These are phyloP conservation scores for Sarocladium brachiariae DNA, from an alignment of 2,329 filamentous ascomycete genomes.

Conservation along the genomic window DNA sequence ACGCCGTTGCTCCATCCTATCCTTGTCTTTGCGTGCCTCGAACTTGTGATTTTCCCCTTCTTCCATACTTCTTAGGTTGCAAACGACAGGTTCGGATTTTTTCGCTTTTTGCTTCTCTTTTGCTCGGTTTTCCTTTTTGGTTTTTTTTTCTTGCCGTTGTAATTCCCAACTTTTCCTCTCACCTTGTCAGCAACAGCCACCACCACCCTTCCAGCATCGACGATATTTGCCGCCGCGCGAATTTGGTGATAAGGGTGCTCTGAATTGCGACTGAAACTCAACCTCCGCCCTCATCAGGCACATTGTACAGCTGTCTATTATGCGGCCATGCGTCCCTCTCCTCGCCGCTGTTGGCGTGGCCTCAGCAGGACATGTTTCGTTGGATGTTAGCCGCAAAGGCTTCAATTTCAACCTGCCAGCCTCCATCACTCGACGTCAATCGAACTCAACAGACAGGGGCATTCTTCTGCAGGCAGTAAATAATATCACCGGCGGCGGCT, in stretches of 20 bases:
- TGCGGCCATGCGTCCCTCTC: no score
- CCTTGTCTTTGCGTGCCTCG: background rate
- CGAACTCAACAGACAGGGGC: slow-evolving; percentile 15
- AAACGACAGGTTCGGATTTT: background rate
- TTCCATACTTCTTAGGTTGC: background rate
- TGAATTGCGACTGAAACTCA: no score
- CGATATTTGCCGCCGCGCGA: background rate
- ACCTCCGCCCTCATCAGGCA: background rate
- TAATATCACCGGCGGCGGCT: slow-evolving; percentile 47
- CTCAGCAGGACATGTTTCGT: background rate
- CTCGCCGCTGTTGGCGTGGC: slow-evolving; percentile 8
- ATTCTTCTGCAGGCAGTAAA: slow-evolving; percentile 37
- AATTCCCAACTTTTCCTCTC: no score
- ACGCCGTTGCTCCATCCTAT: background rate
- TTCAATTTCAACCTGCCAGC: background rate
- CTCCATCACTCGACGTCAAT: background rate
- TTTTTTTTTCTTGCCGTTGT: background rate
- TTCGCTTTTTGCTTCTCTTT: background rate
- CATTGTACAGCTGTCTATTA: no score
- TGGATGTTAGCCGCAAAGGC: background rate
- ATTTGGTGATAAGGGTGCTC: no score
- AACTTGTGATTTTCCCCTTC: background rate
- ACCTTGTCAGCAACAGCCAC: no score
- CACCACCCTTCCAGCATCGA: background rate
- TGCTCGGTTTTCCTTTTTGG: background rate